phyloP scores from a whole-genome alignment of 805 yeast species.

The Hanseniaspora hatyaiensis region DNA sequence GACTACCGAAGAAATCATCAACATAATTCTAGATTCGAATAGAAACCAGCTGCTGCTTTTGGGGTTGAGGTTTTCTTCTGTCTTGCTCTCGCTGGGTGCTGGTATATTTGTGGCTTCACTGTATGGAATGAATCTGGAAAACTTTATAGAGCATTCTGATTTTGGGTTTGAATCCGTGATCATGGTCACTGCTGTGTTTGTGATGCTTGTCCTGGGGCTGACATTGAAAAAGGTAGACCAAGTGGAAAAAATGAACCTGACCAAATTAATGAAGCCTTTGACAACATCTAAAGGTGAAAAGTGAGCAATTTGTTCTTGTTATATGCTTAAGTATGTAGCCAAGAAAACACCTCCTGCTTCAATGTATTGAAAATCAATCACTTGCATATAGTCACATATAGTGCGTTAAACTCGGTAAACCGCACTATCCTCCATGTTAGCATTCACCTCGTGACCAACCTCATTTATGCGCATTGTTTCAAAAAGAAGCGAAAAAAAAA shows the following conservation, averaged over 20 bases:
- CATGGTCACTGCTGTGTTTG: slow-evolving; percentile 32
- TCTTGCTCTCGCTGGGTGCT: slow-evolving; percentile 69
- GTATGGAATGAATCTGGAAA: slow-evolving; percentile 93
- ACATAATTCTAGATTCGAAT: slow-evolving; percentile 83
- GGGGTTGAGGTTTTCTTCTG: slow-evolving; percentile 72
- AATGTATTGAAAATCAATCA: no score
- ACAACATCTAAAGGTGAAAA: not conserved
- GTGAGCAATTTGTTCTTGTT: not conserved
- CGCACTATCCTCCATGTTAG: no score
- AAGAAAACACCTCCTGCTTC: no score
- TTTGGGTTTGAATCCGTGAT: slow-evolving; percentile 53
- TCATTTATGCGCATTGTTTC: not conserved
- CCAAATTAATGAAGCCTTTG: not conserved
- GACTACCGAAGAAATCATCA: slow-evolving; percentile 90
- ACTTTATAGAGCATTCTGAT: slow-evolving; percentile 73
- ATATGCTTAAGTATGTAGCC: no score
- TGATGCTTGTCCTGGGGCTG: slow-evolving; percentile 38
- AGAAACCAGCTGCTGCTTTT: slow-evolving; percentile 85
- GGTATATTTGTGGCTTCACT: slow-evolving; percentile 73
- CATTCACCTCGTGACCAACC: no score
- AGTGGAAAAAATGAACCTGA: slow-evolving; percentile 55
- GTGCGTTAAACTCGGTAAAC: no score
- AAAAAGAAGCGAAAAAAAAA: not conserved
- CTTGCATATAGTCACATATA: no score
- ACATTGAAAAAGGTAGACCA: slow-evolving; percentile 49